phyloP scores from a whole-genome alignment of 345 rosid genomes.

The Zanthoxylum bungeanum region DNA sequence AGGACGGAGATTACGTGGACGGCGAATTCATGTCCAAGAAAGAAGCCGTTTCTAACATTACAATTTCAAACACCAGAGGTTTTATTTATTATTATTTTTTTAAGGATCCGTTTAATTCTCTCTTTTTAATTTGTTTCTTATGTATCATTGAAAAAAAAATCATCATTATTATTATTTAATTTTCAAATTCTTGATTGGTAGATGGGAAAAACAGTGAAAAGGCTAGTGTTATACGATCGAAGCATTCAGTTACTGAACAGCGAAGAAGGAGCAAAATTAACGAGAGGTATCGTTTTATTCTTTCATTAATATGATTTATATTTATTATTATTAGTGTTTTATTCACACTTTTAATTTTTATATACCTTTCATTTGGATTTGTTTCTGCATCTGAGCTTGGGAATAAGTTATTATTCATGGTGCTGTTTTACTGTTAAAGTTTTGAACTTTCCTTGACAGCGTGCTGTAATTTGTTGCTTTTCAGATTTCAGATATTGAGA shows the following conservation, averaged over 20 bases:
- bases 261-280: conserved; percentile 95
- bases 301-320: neutral
- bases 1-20: conserved; percentile 80
- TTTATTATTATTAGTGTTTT: neutral
- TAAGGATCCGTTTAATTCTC: conserved; percentile 7
- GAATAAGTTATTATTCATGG: neutral
- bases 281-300: conserved; percentile 54
- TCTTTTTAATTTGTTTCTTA: neutral
- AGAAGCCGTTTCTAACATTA: conserved; percentile 42
- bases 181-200: conserved; percentile 34
- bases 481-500: conserved; percentile 95
- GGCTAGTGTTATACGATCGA: conserved; percentile 79
- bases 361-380: neutral
- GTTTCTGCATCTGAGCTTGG: neutral
- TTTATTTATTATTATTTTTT: too few species aligned
- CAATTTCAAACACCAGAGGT: conserved; percentile 42
- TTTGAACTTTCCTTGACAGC: neutral
- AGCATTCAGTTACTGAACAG: conserved; percentile 96
- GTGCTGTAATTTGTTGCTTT: neutral
- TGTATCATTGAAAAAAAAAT: neutral
- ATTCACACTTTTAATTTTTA: too few species aligned
- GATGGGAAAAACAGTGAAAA: conserved; percentile 68
- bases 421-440: neutral
- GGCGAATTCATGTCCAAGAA: conserved; percentile 64
- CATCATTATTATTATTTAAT: too few species aligned